Percentiles rank a stretch among this genome's conserved stretches.
Evolutionary conservation across 768 basidiomycete genomes (phyloP).

Genomic region (Collybiopsis confluens): DNA sequence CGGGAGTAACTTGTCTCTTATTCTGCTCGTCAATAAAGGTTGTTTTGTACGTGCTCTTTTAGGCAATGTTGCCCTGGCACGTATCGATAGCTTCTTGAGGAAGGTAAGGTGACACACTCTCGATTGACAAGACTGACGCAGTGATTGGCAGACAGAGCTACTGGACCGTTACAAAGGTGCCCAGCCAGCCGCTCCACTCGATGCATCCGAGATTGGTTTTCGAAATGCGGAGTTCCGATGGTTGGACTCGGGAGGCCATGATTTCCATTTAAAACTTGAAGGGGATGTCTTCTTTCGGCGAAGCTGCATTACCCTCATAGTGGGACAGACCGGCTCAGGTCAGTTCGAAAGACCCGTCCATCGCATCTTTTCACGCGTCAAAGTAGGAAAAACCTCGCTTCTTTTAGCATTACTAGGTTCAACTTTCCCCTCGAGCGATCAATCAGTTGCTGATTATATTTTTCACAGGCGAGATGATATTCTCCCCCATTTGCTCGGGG

Average conservation of each 20-base stretch:
- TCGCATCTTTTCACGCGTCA: background rate
- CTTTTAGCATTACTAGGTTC: conserved; percentile 44
- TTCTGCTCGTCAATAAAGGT: background rate
- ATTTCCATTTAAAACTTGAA: conserved; percentile 34
- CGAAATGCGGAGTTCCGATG: conserved; percentile 37
- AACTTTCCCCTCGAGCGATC: conserved; percentile 8
- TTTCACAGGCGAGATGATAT: conserved; percentile 41
- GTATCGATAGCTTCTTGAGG: conserved; percentile 43
- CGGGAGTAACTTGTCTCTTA: background rate
- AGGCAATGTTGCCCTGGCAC: conserved; percentile 48
- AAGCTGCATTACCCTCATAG: conserved; percentile 36
- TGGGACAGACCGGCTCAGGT: conserved; percentile 35
- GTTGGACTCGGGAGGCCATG: conserved; percentile 25
- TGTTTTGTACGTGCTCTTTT: too few relatives aligned
- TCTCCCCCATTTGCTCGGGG: conserved; percentile 29
- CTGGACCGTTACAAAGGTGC: conserved; percentile 21
- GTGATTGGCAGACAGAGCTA: conserved; percentile 25
- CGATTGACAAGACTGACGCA: background rate
- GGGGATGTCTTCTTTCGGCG: conserved; percentile 40
- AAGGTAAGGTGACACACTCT: conserved; percentile 17
- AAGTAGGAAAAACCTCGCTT: conserved; percentile 39
- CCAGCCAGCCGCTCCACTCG: background rate
- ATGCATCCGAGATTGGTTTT: conserved; percentile 27
- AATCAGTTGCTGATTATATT: background rate
- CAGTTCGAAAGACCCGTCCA: too few relatives aligned